These are phyloP conservation scores for Xylaria sp. DNA, from an alignment of 2,329 filamentous ascomycete genomes.

Conservation along the genomic window DNA sequence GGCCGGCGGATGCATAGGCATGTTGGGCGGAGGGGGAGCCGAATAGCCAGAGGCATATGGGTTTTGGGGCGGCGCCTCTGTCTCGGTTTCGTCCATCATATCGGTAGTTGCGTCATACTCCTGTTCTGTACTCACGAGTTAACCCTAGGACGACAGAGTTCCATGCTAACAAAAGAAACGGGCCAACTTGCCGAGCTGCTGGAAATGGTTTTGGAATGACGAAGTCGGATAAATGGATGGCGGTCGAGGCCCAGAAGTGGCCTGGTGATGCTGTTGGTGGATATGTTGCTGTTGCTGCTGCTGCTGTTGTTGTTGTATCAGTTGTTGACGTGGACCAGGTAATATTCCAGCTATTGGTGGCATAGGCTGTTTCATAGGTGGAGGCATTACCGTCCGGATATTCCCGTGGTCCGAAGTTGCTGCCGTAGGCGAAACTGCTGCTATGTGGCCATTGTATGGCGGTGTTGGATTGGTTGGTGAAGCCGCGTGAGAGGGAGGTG, in stretches of 20 bases:
- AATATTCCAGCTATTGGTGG: slow-evolving; percentile 52
- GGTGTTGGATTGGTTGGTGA: slow-evolving; percentile 64
- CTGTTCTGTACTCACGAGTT: slow-evolving; percentile 82
- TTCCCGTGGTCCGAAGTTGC: slow-evolving; percentile 61
- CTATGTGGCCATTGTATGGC: slow-evolving; percentile 54
- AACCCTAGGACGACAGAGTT: slow-evolving; percentile 75
- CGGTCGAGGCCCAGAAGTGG: slow-evolving; percentile 55
- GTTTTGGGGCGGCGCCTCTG: slow-evolving; percentile 74
- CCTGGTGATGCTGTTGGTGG: slow-evolving; percentile 43
- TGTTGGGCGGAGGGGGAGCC: slow-evolving; percentile 52
- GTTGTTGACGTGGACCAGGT: slow-evolving; percentile 51
- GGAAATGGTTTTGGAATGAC: slow-evolving; percentile 89
- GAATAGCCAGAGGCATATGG: slow-evolving; percentile 71
- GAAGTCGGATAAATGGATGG: slow-evolving; percentile 79
- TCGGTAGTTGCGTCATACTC: slow-evolving; percentile 94
- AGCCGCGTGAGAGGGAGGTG: slow-evolving; percentile 79
- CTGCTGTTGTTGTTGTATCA: slow-evolving; percentile 50
- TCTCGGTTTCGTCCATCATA: slow-evolving; percentile 85
- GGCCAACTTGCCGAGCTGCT: slow-evolving; percentile 89
- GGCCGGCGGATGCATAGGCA: slow-evolving; percentile 53
- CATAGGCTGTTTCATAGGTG: slow-evolving; percentile 56
- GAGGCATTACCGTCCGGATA: slow-evolving; percentile 55
- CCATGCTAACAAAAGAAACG: slow-evolving; percentile 63
- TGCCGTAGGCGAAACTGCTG: slow-evolving; percentile 57
- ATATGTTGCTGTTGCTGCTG: slow-evolving; percentile 31